Base-by-base conservation (phyloP, 257 asterid species). In the Ehretia macrophylla region DNA sequence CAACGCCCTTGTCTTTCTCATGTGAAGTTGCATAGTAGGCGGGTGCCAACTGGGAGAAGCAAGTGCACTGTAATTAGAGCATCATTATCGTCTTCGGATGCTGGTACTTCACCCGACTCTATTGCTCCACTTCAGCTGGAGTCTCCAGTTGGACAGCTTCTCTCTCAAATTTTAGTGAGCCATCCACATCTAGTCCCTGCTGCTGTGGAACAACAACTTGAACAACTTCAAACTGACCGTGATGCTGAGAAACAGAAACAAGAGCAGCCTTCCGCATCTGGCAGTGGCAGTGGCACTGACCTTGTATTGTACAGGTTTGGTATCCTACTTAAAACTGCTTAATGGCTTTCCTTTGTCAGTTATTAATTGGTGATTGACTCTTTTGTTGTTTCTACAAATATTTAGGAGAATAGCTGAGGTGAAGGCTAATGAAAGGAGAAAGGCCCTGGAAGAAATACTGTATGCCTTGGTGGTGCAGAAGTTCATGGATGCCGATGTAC, bases 131-230 rank as follows among this genome's bases (percentile, higher is more conserved):
- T 93, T 60, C 89, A 83, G 78, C 66, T 93, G 54, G 99, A 86
- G 75, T 93, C 99, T 65, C 99, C 99, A 32, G 53, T 77, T 32
- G 99, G 99, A 14, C 95, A 83, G 65, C 86, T 89, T 69, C 90
- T 93, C 12, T 63, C 94, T 44, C 77, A 90, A 74, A 85, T 93
- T 59, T 71, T 93, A 60, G 65, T 66, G 11, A 89, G 84, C 64
- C 95, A 93, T 65, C 99, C 96, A 1, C 99, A 93, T 76, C 95
- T 93, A 27, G 83, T 93, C 47, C 94, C 99, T 56, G 99, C 99
- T 64, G 99, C 99, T 6, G 96, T 85, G 13, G 99, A 93, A 20
- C 92, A 89, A 72, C 99, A 93, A 70, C 97, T 93, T 40, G 90
- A 89, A 76, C 97, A 81, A 83, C 96, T 93, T 73, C 87, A 81